Conservation (phyloP, 768 basidiomycete genomes). For the Agaricus blazei region DNA sequence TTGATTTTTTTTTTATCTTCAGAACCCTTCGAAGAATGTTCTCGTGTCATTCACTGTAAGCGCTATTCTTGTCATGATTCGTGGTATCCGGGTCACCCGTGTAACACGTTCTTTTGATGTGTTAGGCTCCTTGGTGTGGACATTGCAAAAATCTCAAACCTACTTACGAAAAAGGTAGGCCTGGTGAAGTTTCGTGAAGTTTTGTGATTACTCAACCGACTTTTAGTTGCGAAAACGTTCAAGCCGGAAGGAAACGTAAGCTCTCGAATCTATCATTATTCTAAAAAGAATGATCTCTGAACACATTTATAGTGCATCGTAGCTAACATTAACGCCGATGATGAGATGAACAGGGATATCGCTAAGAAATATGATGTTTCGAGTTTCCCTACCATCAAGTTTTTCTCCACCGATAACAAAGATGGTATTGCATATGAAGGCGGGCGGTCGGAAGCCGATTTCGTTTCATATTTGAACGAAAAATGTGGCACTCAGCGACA, state of each 20-base stretch:
- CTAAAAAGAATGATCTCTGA: background rate
- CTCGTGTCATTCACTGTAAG: conserved; percentile 78
- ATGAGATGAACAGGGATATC: conserved; percentile 68
- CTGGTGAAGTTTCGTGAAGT: background rate
- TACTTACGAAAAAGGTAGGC: conserved; percentile 68
- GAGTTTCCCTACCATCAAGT: conserved; percentile 93
- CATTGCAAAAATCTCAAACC: conserved; percentile 95
- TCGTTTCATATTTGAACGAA: conserved; percentile 78
- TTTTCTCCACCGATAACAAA: conserved; percentile 76
- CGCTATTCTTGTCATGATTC: conserved; percentile 4
- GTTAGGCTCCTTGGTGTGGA: conserved; percentile 78
- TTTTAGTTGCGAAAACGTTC: conserved; percentile 74
- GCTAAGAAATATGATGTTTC: conserved; percentile 66
- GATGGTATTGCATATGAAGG: conserved; percentile 63
- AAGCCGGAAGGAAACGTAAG: conserved; percentile 69
- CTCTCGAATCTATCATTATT: background rate
- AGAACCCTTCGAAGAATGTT: conserved; percentile 75
- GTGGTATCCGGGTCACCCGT: conserved; percentile 1
- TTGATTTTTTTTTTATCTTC: background rate
- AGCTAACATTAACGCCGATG: conserved; percentile 89
- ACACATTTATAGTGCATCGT: conserved; percentile 65
- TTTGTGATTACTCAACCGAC: background rate
- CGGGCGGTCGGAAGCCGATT: conserved; percentile 66
- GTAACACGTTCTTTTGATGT: conserved; percentile 5
- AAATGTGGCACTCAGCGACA: conserved; percentile 84